A percentile compares a stretch with the other conserved stretches of the same genome.
These are phyloP conservation scores for Apophysomyces trapeziformis DNA, from an alignment of 371 early-diverging fungal genomes.

Conservation along the genomic window DNA sequence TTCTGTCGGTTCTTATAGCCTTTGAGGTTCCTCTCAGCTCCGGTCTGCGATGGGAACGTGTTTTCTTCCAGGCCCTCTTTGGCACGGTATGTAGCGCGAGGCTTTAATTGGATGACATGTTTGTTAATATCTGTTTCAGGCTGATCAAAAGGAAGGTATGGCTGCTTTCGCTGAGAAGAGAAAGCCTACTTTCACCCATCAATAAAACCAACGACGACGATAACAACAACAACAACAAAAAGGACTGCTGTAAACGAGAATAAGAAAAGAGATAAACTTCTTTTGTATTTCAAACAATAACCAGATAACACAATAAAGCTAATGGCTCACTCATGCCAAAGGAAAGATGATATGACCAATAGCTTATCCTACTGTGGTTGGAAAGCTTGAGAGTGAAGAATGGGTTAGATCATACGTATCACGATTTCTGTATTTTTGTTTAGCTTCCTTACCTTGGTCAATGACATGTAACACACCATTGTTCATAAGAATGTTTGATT, in stretches of 20 bases:
- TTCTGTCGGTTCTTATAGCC: constrained; percentile 50
- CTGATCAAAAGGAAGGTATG: constrained; percentile 98
- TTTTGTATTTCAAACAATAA: not conserved
- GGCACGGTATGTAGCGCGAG: constrained; percentile 68
- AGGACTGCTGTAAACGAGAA: not conserved
- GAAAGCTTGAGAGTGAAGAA: not conserved
- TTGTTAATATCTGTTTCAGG: constrained; percentile 39
- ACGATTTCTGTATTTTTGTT: not conserved
- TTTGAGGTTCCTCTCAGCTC: constrained; percentile 86
- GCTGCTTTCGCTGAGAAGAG: constrained; percentile 96
- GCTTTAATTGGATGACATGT: not conserved
- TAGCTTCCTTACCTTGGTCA: constrained; percentile 24
- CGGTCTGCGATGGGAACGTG: constrained; percentile 93
- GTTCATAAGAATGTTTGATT: constrained; percentile 41
- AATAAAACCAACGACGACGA: constrained; percentile 57
- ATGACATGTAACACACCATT: constrained; percentile 58
- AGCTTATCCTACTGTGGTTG: not conserved
- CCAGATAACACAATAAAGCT: no score
- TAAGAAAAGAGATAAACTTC: not conserved
- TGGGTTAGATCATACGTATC: no score
- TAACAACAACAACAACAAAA: not conserved
- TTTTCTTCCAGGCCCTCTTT: constrained; percentile 94
- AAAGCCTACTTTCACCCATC: constrained; percentile 85
- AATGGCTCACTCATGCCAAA: not conserved
- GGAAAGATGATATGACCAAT: not conserved